These are phyloP conservation scores for Jatropha podagrica DNA, from an alignment of 441 rosid genomes.

Conservation along the genomic window DNA sequence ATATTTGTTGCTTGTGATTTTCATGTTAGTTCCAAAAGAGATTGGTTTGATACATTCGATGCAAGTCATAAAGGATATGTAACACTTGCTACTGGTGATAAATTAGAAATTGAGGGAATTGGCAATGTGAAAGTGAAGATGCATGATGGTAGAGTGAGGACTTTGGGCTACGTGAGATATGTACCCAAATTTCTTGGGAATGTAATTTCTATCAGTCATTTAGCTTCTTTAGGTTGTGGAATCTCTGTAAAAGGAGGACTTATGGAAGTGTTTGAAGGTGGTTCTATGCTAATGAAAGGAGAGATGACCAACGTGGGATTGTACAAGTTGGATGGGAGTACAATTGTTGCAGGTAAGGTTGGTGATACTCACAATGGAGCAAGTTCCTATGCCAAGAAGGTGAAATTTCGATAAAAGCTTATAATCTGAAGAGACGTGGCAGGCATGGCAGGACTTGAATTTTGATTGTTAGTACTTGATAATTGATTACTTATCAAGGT, in stretches of 20 bases:
- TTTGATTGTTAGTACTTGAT: background rate
- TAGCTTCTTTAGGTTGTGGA: background rate
- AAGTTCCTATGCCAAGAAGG: background rate
- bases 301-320: background rate
- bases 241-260: background rate
- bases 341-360: background rate
- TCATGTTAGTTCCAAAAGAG: background rate
- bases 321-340: background rate
- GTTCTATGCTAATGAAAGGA: background rate
- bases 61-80: too few species aligned
- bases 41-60: background rate
- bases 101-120: constrained; percentile 7
- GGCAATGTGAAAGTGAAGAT: background rate
- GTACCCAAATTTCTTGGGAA: background rate
- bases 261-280: background rate
- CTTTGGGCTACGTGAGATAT: background rate
- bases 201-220: background rate
- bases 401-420: background rate
- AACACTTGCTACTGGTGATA: background rate
- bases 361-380: background rate
- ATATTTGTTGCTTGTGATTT: background rate
- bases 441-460: background rate
- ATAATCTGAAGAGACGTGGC: background rate
- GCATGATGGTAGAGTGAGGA: background rate
- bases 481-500: too few species aligned